Evolutionary conservation across 805 yeast genomes (phyloP), one percentile per base, ranked within the genome.

Genomic region (Hagleromyces aurorensis): DNA sequence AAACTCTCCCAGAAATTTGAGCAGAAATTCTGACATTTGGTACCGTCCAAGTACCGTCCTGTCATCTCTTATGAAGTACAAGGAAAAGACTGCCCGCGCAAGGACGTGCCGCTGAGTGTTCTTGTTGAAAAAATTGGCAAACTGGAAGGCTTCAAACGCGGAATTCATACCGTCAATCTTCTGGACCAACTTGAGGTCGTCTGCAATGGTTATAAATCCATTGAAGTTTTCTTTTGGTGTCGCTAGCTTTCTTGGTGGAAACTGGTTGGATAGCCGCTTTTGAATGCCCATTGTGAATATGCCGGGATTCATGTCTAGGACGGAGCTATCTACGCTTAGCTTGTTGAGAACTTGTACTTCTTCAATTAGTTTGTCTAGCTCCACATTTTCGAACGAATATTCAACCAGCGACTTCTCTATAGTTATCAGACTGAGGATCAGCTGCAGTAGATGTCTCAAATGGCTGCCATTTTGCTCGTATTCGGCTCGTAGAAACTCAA

Each of bases 81-180:
- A 55, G 32, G 78, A 83, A 42, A 76, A 67, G 7, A 76, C 43
- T 2, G 81, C 80, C 36, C 87, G 64, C 1, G 78, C 66, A n/a
- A 81, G 27, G 2, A 58, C 59, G 42, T 62, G 66, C 27, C 45
- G 44, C 28, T 61, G 66, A 4, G 41, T 29, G 2, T 43, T 30
- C 23, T 57, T 48, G 21, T 60, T 55, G 40, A 63, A 62, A 30
- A 52, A 52, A 10, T 35, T 30, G 0, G 61, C 56, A 38, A 54
- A 61, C 21, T 50, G 52, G 3, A 50, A 32, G 5, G 55, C 37
- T 32, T 62, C 66, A 7, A 44, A 19, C 0, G 53, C 41, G 14
- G 57, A 51, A 2, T 41, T 26, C 5, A 61, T 56, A 6, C 54
- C 34, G 6, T 50, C 30, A 0, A 67, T 42, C 2, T 47, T 41